A percentile compares a stretch with the other conserved stretches of the same genome.
phyloP scores from a whole-genome alignment of 345 rosid species.

The Moringa oleifera region DNA sequence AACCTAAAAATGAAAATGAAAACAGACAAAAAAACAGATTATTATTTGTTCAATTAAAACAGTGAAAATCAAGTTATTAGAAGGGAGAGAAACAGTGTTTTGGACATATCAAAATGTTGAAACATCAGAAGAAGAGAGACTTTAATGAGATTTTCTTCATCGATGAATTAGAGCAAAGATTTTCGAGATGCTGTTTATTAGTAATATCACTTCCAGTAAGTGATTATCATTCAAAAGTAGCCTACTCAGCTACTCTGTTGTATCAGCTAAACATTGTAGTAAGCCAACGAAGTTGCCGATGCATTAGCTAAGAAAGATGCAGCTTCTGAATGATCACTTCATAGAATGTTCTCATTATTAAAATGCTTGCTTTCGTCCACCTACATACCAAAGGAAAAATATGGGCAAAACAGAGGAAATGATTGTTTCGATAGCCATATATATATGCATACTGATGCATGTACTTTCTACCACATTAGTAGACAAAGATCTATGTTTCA shows the following conservation, averaged over 20 bases:
- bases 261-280: too few species aligned
- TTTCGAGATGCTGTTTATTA: not conserved
- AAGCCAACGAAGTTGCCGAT: not conserved
- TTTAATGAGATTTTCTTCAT: not conserved
- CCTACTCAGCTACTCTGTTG: not conserved
- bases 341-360: not conserved
- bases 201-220: too few species aligned
- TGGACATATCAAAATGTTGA: not conserved
- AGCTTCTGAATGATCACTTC: not conserved
- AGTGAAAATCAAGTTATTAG: not conserved
- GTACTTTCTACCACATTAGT: not conserved
- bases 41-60: too few species aligned
- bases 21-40: not conserved
- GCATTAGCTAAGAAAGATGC: not conserved
- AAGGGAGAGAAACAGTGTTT: not conserved
- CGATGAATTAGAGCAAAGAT: too few species aligned
- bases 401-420: too few species aligned
- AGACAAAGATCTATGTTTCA: not conserved
- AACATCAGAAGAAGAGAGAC: not conserved
- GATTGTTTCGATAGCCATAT: too few species aligned
- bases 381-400: not conserved
- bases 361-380: not conserved
- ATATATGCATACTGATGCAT: too few species aligned
- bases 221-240: not conserved
- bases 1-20: constrained; percentile 33